phyloP scores from a whole-genome alignment of 2,329 filamentous ascomycete species.

The Cladosporium oxysporum region DNA sequence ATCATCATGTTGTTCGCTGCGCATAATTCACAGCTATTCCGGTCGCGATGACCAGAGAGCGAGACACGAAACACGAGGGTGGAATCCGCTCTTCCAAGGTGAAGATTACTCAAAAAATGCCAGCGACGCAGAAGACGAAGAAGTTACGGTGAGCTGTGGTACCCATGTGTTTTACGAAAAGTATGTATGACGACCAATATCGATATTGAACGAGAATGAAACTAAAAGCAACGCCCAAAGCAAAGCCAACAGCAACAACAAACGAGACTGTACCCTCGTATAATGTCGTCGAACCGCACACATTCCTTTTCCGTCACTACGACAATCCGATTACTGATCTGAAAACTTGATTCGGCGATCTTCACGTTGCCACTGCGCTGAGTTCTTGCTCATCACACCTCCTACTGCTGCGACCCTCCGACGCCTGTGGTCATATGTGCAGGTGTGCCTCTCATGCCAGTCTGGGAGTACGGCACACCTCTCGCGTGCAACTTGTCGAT shows the following conservation, averaged over 20 bases:
- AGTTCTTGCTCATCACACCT: not conserved
- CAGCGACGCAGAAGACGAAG: not conserved
- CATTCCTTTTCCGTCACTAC: not conserved
- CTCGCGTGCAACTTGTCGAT: constrained; percentile 35
- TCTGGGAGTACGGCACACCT: constrained; percentile 33
- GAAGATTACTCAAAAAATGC: not conserved
- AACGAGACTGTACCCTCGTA: not conserved
- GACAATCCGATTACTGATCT: not conserved
- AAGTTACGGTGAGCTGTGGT: not conserved
- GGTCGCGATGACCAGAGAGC: no score
- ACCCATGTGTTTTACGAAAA: not conserved
- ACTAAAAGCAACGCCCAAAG: not conserved
- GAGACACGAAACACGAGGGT: no score
- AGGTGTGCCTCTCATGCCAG: constrained; percentile 18
- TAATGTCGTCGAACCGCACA: not conserved
- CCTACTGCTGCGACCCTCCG: not conserved
- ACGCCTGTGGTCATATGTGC: not conserved
- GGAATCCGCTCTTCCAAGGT: not conserved
- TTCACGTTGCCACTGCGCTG: not conserved
- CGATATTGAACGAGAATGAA: not conserved
- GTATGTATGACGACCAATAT: not conserved
- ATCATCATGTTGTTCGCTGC: no score
- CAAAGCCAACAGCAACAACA: not conserved
- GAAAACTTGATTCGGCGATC: not conserved
- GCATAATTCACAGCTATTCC: no score